Base-by-base conservation (phyloP, 1,284 basidiomycete species). In the Apiotrichum montevideense region DNA sequence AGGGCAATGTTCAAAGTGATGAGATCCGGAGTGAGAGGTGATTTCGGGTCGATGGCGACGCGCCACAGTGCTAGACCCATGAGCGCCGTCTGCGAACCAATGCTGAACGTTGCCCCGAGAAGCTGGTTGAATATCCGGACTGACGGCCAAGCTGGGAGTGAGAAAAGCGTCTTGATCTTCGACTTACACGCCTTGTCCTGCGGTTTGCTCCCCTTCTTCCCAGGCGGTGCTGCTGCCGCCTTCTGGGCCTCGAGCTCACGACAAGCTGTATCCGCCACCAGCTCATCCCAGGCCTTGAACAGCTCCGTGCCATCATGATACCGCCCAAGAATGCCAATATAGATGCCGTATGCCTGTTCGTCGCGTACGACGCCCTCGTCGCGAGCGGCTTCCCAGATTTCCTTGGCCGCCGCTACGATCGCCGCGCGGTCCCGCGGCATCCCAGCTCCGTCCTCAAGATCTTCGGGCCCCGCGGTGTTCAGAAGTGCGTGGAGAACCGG, bases 1-100 rank as follows among this genome's bases (percentile, higher is more conserved):
- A 94, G 76, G 59, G 91, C 79, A 1, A 83, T 89, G 76, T 93
- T 93, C 78, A 85, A 87, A 0, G 88, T 84, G 54, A 86, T 78
- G 15, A 87, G 75, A 68, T 90, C 86, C 7, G 86, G 85, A 29
- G 77, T 53, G 32, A 74, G 67, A 3, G 67, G 51, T 1, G 70
- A 70, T 11, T 57, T 48, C 5, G 71, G 67, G n/a, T 64, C 61
- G 4, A 59, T 52, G 3, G 71, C 63, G 46, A 66, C 66, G 2
- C 60, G 52, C 51, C 72, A 77, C 0, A 76, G 63, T 4, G 65
- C 62, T 2, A 72, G 53, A 8, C 66, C 75, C 40, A 68, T 57
- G 0, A 56, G 42, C 0, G 68, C 61, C 4, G 71, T 68, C 4
- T 51, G 48, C 2, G 54, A 48, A 3, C 72, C 69, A 6, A 72